These are phyloP conservation scores for Cryoendolithus antarcticus DNA, from an alignment of 2,329 filamentous ascomycete genomes.

Conservation along the genomic window DNA sequence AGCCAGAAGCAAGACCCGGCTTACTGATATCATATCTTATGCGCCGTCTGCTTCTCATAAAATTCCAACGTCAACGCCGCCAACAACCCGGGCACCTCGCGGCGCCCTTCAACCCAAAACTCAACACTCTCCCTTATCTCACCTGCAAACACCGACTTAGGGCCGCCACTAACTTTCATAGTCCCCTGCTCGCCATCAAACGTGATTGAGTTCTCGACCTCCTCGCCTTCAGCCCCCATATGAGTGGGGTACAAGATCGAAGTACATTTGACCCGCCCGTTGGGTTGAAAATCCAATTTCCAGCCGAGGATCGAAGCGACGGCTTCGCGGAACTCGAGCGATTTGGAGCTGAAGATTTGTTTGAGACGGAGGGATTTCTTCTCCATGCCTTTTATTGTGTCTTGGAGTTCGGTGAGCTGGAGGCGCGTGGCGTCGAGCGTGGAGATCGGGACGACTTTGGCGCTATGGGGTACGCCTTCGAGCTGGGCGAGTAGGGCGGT, in stretches of 20 bases:
- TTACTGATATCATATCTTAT: conserved; percentile 15
- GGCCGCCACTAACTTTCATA: conserved; percentile 94
- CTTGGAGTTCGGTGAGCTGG: conserved; percentile 51
- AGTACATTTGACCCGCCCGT: conserved; percentile 87
- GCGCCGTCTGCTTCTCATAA: conserved; percentile 53
- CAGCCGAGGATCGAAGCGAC: conserved; percentile 86
- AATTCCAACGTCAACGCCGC: conserved; percentile 88
- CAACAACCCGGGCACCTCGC: conserved; percentile 85
- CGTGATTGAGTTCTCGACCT: conserved; percentile 49
- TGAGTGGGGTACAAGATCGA: conserved; percentile 60
- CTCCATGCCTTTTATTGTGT: conserved; percentile 49
- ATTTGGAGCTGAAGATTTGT: conserved; percentile 85
- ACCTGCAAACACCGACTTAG: conserved; percentile 70
- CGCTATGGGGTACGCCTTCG: conserved; percentile 26
- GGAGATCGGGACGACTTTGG: conserved; percentile 60
- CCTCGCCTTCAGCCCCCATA: conserved; percentile 30
- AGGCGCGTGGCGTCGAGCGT: conserved; percentile 64
- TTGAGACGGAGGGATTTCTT: conserved; percentile 79
- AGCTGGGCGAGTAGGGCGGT: conserved; percentile 66
- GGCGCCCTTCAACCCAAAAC: conserved; percentile 91
- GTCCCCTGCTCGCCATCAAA: conserved; percentile 91
- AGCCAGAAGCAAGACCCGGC: too few species aligned
- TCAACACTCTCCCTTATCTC: conserved; percentile 78
- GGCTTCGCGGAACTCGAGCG: conserved; percentile 86
- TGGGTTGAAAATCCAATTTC: conserved; percentile 93